Evolutionary conservation across 805 yeast species (phyloP).

Genomic region (Hanseniaspora meyeri): DNA sequence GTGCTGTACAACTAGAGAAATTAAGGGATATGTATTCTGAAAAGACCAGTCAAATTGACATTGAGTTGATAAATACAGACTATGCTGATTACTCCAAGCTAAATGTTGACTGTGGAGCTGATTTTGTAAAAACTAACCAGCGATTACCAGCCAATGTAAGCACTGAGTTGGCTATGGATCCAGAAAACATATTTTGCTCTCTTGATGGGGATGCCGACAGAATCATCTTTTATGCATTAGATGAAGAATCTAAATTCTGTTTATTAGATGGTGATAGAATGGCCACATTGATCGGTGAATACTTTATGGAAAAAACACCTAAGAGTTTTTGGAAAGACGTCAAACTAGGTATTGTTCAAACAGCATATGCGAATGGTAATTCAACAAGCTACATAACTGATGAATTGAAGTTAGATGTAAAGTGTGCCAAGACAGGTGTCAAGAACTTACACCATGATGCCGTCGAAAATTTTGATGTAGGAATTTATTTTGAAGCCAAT

Average conservation of each 20-base stretch:
- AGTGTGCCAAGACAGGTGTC: conserved; percentile 89
- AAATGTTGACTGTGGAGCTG: conserved; percentile 86
- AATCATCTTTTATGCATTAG: conserved; percentile 63
- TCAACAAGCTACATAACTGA: conserved; percentile 62
- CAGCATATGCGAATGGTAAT: conserved; percentile 94
- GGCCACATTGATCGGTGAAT: conserved; percentile 68
- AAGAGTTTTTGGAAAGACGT: conserved; percentile 23
- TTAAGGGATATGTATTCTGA: conserved; percentile 31
- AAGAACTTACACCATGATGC: conserved; percentile 87
- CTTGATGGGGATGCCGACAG: conserved; percentile 98
- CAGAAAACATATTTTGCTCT: conserved; percentile 49
- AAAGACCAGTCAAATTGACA: conserved; percentile 31
- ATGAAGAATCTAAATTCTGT: conserved; percentile 31
- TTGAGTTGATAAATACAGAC: conserved; percentile 40
- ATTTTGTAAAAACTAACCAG: conserved; percentile 84
- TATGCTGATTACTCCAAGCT: conserved; percentile 44
- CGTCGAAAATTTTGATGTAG: conserved; percentile 72
- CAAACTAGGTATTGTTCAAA: conserved; percentile 77
- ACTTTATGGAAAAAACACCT: conserved; percentile 43
- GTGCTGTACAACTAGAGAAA: conserved; percentile 57
- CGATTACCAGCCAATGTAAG: conserved; percentile 46
- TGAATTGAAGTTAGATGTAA: conserved; percentile 58
- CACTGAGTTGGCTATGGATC: neutral
- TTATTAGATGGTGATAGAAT: conserved; percentile 88
- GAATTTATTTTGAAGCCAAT: conserved; percentile 94